phyloP scores from a whole-genome alignment of 495 filamentous ascomycete species.

The Sordaria brevicollis region DNA sequence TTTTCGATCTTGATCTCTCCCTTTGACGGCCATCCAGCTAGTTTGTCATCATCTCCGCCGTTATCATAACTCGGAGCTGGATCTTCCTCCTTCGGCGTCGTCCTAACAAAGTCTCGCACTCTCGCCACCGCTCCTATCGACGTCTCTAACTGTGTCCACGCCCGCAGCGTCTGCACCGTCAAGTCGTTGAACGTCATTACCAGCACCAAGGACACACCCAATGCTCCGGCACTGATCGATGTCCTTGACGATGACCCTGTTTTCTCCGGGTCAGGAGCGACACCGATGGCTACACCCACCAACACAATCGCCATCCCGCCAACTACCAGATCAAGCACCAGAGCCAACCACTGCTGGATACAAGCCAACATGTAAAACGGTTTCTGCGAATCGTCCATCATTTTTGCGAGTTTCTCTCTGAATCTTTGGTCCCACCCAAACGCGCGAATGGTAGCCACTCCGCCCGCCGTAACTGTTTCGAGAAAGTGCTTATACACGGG shows the following conservation, averaged over 20 bases:
- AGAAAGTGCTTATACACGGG: slow-evolving; percentile 32
- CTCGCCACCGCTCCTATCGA: slow-evolving; percentile 41
- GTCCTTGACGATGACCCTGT: neutral
- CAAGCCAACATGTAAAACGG: slow-evolving; percentile 43
- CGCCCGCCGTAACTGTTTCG: slow-evolving; percentile 29
- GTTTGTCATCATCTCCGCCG: neutral
- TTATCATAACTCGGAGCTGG: neutral
- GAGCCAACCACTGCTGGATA: slow-evolving; percentile 42
- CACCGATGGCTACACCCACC: slow-evolving; percentile 26
- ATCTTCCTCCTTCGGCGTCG: neutral
- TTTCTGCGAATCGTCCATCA: slow-evolving; percentile 44
- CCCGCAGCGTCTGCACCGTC: slow-evolving; percentile 8
- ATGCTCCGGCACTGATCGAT: neutral
- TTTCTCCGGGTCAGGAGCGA: neutral
- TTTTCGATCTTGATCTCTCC: slow-evolving; percentile 13
- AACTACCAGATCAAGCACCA: slow-evolving; percentile 37
- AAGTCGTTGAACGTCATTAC: slow-evolving; percentile 18
- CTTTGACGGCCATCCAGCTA: slow-evolving; percentile 15
- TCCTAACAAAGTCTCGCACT: slow-evolving; percentile 27
- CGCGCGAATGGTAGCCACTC: slow-evolving; percentile 39
- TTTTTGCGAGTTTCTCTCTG: slow-evolving; percentile 33
- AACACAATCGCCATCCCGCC: slow-evolving; percentile 30
- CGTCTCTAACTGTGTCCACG: slow-evolving; percentile 39
- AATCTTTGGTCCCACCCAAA: slow-evolving; percentile 36
- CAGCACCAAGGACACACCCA: slow-evolving; percentile 8